Base-by-base conservation (phyloP, 345 rosid genomes). In the Citrus mangshanensis region DNA sequence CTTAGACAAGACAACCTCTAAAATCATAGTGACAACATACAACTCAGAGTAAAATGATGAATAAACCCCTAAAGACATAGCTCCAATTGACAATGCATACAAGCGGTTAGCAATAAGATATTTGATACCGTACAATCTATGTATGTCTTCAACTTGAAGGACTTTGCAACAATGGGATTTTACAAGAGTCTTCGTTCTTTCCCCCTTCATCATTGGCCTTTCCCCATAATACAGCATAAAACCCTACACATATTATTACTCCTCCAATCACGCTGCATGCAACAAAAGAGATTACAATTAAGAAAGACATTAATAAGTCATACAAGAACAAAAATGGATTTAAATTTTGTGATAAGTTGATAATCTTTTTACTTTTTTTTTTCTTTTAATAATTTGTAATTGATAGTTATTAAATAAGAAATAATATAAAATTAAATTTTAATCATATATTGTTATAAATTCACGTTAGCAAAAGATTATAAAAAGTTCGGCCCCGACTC, bases 151-250 rank as follows among this genome's bases (percentile, higher is more conserved):
- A 49, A 49, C 5, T 49, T 49, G 0, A 51, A 51, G 56, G 2
- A 1, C 6, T 51, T 51, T 16, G 21, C 56, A 51, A 51, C 21
- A 51, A 16, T 51, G 7, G 0, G 2, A 19, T 16, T 18, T 16
- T 42, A 16, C 6, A 14, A 51, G 18, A 16, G 19, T 51, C 56
- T 51, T 10, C 49, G 21, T 13, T 13, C 18, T 5, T 51, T 5
- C 2, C 21, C 21, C 5, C 28, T 60, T 18, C 28, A 19, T 85
- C 90, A 64, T 75, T 87, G 40, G 85, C 86, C 64, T 84, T 78
- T 1, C 88, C 88, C 90, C 87, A 80, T 68, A 87, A 70, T 16
- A 79, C 83, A 27, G 35, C 81, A 77, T 81, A 84, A 58, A 81
- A 80, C 25, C 83, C 85, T 25, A 74, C 32, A 73, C 80, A n/a